Evolutionary conservation across 2,329 filamentous ascomycete genomes (phyloP).

Genomic region (Parafenestella ontariensis): DNA sequence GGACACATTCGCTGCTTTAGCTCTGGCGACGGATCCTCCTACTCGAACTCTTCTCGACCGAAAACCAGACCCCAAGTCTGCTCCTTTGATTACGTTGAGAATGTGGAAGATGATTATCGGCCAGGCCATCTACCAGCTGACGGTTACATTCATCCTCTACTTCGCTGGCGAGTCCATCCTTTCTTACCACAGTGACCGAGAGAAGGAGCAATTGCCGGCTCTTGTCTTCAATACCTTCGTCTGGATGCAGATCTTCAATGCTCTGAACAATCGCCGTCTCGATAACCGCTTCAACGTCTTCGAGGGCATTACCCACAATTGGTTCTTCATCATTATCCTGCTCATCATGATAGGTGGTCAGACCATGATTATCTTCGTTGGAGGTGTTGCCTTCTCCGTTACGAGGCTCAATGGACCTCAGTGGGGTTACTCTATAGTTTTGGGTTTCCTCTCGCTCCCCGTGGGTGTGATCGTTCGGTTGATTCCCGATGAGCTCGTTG

Average conservation of each 20-base stretch:
- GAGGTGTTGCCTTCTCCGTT: conserved; percentile 81
- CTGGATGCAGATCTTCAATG: conserved; percentile 99
- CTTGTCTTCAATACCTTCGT: conserved; percentile 98
- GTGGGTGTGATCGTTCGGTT: conserved; percentile 81
- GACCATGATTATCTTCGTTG: conserved; percentile 87
- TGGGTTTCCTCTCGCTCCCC: conserved; percentile 85
- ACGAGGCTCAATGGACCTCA: conserved; percentile 72
- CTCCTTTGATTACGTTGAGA: conserved; percentile 79
- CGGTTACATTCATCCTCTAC: conserved; percentile 79
- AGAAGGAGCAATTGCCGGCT: conserved; percentile 67
- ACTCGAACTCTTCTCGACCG: conserved; percentile 80
- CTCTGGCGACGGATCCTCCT: conserved; percentile 89
- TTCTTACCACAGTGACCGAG: conserved; percentile 58
- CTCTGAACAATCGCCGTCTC: conserved; percentile 93
- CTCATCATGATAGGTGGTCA: conserved; percentile 87
- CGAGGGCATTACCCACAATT: conserved; percentile 83
- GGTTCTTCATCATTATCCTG: conserved; percentile 89
- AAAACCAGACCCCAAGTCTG: conserved; percentile 77
- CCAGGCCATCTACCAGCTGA: conserved; percentile 87
- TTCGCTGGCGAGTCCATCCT: conserved; percentile 72
- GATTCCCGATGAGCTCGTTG: conserved; percentile 75
- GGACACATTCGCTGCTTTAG: conserved; percentile 91
- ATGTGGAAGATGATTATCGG: conserved; percentile 99
- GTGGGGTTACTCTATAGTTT: conserved; percentile 86
- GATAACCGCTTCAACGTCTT: conserved; percentile 97